Percentiles rank a stretch among this genome's conserved stretches.
These are phyloP conservation scores for Xylariales sp. DNA, from an alignment of 2,329 filamentous ascomycete species.

Conservation along the genomic window DNA sequence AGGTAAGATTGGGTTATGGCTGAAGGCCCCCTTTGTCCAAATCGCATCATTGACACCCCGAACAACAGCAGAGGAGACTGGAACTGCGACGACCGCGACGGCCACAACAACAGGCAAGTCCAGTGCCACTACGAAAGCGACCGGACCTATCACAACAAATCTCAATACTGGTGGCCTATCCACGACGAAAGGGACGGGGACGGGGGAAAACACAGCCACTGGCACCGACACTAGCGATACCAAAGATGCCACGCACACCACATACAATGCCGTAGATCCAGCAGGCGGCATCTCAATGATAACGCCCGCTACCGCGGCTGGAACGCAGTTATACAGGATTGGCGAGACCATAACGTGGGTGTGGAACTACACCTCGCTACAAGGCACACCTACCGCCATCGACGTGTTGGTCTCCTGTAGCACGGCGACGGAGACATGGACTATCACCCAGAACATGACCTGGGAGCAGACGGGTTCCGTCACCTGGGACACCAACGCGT, in stretches of 20 bases:
- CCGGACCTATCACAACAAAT: constrained; percentile 29
- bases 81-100: constrained; percentile 13
- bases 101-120: constrained; percentile 14
- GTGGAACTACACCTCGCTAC: constrained; percentile 63
- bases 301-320: constrained; percentile 41
- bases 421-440: constrained; percentile 48
- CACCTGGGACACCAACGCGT: constrained; percentile 54
- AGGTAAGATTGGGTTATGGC: constrained; percentile 11
- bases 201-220: constrained; percentile 21
- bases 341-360: constrained; percentile 54
- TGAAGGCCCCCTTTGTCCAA: constrained; percentile 12
- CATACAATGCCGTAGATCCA: constrained; percentile 41
- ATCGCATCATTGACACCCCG: not conserved
- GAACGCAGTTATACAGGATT: constrained; percentile 54
- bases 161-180: constrained; percentile 35
- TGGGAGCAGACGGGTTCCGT: constrained; percentile 46
- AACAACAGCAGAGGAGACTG: constrained; percentile 1
- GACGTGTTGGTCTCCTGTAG: constrained; percentile 57
- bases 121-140: constrained; percentile 10
- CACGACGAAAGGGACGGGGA: constrained; percentile 17
- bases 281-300: constrained; percentile 50
- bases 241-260: constrained; percentile 28
- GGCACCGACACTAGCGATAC: constrained; percentile 22
- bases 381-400: constrained; percentile 53
- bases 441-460: constrained; percentile 60